Conservation (phyloP, 441 rosid genomes). For the California macrophylla region DNA sequence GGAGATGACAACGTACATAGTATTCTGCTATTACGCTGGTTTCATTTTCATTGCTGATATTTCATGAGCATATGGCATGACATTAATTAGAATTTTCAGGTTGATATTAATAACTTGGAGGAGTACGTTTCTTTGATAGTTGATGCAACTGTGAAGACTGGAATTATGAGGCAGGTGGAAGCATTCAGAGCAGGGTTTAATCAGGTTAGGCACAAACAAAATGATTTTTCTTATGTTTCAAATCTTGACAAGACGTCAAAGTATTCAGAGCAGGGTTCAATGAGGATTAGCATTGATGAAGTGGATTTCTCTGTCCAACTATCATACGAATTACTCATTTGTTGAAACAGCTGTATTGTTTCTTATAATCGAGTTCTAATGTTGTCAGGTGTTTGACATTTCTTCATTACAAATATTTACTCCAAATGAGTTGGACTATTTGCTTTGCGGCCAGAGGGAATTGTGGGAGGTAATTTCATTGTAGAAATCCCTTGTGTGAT, state of each 20-base stretch:
- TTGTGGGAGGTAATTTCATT: constrained; percentile 77
- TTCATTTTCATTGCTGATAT: neutral
- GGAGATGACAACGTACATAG: constrained; percentile 67
- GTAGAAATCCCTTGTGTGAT: neutral
- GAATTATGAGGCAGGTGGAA: constrained; percentile 70
- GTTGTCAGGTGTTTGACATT: constrained; percentile 77
- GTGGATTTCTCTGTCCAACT: too few species aligned
- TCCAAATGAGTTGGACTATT: constrained; percentile 77
- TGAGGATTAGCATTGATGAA: too few species aligned
- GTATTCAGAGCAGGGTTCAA: too few species aligned
- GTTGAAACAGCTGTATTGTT: too few species aligned
- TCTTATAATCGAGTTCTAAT: neutral
- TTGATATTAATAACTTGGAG: constrained; percentile 67
- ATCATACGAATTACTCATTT: too few species aligned
- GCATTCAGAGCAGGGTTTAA: constrained; percentile 93
- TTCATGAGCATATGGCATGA: constrained; percentile 6
- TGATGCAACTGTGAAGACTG: constrained; percentile 81
- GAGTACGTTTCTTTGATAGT: constrained; percentile 75
- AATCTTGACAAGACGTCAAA: too few species aligned
- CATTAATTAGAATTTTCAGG: constrained; percentile 34
- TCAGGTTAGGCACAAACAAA: constrained; percentile 44
- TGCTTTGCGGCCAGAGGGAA: constrained; percentile 96
- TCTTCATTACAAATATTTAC: constrained; percentile 87
- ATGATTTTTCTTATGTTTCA: neutral
- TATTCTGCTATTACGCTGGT: constrained; percentile 9